Base-by-base conservation (phyloP, 2,329 filamentous ascomycete genomes). In the Aureobasidium melanogenum region DNA sequence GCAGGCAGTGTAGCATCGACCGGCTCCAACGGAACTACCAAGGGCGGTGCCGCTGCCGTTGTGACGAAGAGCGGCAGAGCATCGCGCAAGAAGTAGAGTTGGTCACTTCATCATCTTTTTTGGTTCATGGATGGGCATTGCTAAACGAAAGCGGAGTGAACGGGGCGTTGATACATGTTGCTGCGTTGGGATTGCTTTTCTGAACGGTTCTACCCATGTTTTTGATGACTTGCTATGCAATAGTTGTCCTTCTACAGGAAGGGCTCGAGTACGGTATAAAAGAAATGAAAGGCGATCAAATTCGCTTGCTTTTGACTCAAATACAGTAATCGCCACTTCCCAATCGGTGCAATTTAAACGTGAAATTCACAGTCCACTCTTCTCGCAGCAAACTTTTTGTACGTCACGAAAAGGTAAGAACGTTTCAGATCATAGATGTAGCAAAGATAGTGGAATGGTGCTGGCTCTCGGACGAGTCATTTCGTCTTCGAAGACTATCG, bases 1-100 rank as follows among this genome's bases (percentile, higher is more conserved):
- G 92, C 92, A 17, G 93, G 88, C 5, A 97, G 94, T 72, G 91
- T 97, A 28, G 85, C 84, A 34, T 96, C 92, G 0, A 89, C 83
- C 47, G 82, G 80, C 39, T 88, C 88, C 5, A 70, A 79, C 56
- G 75, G 79, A 14, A 68, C 61, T 19, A 56, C 61, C 22, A 69
- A 69, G 69, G 73, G 63, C 74, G 80, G 70, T 70, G 73, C 64
- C 17, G 30, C 43, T 30, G 56, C 56, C 3, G 55, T 58, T 9
- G 43, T 34, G 34, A 59, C 56, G 17, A 59, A 59, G 56, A 59
- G 56, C 24, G 56, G 56, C 44, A 48, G 56, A 30, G 56, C 56
- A 19, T 48, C 56, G 15, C 56, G 56, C 56, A 59, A 59, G 44
- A 59, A 59, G 56, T 59, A 59, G 44, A 48, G 24, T 26, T 41